Conservation (phyloP, 805 yeast species). For the Starmerella roubikii region DNA sequence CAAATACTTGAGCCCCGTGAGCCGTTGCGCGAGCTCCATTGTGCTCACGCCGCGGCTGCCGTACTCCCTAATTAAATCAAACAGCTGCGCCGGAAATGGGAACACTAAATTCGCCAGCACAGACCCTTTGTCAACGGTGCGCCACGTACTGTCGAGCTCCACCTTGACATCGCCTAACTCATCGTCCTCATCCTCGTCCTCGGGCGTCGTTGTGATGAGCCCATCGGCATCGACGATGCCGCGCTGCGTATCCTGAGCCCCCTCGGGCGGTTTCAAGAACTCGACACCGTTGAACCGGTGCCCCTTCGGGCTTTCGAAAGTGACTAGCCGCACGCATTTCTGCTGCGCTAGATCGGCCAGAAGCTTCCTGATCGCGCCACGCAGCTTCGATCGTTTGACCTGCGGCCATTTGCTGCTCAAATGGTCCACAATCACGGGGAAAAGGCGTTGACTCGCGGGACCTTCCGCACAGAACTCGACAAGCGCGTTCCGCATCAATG, state of each 20-base stretch:
- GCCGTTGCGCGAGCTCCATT: slow-evolving; percentile 35
- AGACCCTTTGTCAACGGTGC: not conserved
- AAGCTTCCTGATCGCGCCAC: no score
- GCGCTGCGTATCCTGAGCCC: no score
- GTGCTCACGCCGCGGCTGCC: slow-evolving; percentile 45
- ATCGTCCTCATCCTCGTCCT: slow-evolving; percentile 12
- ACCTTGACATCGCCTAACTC: slow-evolving; percentile 27
- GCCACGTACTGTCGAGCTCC: slow-evolving; percentile 4
- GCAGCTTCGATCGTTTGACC: slow-evolving; percentile 22
- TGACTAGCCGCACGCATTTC: slow-evolving; percentile 23
- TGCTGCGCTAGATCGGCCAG: slow-evolving; percentile 21
- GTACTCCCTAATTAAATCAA: slow-evolving; percentile 32
- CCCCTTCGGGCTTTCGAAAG: slow-evolving; percentile 26
- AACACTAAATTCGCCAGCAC: slow-evolving; percentile 36
- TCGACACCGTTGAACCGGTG: slow-evolving; percentile 27
- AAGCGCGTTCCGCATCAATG: slow-evolving; percentile 19
- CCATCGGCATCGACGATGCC: not conserved
- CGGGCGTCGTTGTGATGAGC: not conserved
- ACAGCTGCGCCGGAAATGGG: slow-evolving; percentile 55
- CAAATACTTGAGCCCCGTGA: slow-evolving; percentile 44
- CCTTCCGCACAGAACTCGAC: slow-evolving; percentile 23
- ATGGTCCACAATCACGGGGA: slow-evolving; percentile 30
- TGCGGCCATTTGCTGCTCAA: slow-evolving; percentile 21
- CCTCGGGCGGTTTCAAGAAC: slow-evolving; percentile 14
- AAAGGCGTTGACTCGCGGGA: slow-evolving; percentile 25